phyloP scores from a whole-genome alignment of 192 early-diverging fungal genomes.

The Backusella psychrophila region DNA sequence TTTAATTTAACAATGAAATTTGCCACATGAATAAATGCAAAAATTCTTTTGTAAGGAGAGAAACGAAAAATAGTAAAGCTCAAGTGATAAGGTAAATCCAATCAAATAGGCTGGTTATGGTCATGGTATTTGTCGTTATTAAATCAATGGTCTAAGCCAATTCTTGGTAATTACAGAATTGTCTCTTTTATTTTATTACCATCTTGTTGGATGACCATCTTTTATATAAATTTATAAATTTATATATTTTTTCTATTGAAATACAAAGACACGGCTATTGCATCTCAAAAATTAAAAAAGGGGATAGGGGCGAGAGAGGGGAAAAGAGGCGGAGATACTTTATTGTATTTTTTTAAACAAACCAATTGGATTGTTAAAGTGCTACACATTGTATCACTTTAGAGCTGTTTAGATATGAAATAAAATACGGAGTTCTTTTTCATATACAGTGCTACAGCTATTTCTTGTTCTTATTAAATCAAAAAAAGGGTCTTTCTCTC shows the following conservation, averaged over 20 bases:
- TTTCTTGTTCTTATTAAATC: not conserved
- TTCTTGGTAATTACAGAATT: not conserved
- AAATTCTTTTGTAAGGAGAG: not conserved
- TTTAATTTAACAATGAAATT: not conserved
- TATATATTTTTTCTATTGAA: not conserved
- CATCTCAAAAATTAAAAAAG: too few relatives aligned
- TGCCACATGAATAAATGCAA: not conserved
- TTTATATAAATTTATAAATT: too few relatives aligned
- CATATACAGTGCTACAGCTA: not conserved
- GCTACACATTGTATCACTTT: constrained; percentile 1
- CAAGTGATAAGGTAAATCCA: not conserved
- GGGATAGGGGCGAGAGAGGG: too few relatives aligned
- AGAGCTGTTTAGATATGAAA: not conserved
- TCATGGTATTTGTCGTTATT: not conserved
- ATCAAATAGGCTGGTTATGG: not conserved
- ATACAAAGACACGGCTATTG: too few relatives aligned
- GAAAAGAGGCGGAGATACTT: not conserved
- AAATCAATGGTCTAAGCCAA: not conserved
- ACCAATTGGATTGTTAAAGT: not conserved
- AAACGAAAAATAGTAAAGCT: not conserved
- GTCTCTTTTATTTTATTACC: not conserved
- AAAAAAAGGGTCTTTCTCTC: not conserved
- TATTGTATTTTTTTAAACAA: not conserved
- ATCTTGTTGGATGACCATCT: too few relatives aligned
- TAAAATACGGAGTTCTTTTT: not conserved